Conservation (phyloP, 2,329 filamentous ascomycete species). For the Penicillium corylophilum region DNA sequence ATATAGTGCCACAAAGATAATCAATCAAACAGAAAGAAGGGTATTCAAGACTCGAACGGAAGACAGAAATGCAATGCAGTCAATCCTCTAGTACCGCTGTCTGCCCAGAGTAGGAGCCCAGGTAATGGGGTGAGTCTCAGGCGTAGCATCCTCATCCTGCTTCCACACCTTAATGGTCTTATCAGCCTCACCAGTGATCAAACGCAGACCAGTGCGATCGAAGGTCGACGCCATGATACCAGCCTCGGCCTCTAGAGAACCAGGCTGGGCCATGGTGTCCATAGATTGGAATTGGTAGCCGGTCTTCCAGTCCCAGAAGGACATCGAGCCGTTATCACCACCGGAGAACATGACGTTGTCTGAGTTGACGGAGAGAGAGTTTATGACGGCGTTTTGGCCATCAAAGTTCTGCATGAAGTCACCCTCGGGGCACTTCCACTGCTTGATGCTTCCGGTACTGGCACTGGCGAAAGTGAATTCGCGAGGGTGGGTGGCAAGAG, state of each 20-base stretch:
- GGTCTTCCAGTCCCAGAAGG: constrained; percentile 99
- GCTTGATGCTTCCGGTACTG: constrained; percentile 92
- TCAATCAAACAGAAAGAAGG: constrained; percentile 21
- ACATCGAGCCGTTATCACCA: constrained; percentile 92
- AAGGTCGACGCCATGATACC: constrained; percentile 95
- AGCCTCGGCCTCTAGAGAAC: constrained; percentile 87
- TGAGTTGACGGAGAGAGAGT: constrained; percentile 87
- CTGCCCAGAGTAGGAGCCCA: constrained; percentile 83
- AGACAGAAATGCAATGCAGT: background rate
- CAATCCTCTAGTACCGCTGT: constrained; percentile 64
- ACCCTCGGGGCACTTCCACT: constrained; percentile 98
- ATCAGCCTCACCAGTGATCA: constrained; percentile 94
- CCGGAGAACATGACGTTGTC: constrained; percentile 95
- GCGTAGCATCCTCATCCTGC: constrained; percentile 84
- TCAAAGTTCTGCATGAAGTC: constrained; percentile 99
- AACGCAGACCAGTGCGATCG: constrained; percentile 79
- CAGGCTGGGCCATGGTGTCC: constrained; percentile 90
- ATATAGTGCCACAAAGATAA: constrained; percentile 25
- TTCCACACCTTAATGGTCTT: constrained; percentile 99
- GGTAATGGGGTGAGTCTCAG: constrained; percentile 84
- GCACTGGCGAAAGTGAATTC: constrained; percentile 97
- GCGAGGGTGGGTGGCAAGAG: constrained; percentile 77
- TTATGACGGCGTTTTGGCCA: constrained; percentile 94
- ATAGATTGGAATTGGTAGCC: constrained; percentile 87
- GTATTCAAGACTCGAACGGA: constrained; percentile 22